A percentile compares a stretch with the other conserved stretches of the same genome.
These are phyloP conservation scores for Trichoderma atroviride DNA, from an alignment of 2,329 filamentous ascomycete genomes.

Conservation along the genomic window DNA sequence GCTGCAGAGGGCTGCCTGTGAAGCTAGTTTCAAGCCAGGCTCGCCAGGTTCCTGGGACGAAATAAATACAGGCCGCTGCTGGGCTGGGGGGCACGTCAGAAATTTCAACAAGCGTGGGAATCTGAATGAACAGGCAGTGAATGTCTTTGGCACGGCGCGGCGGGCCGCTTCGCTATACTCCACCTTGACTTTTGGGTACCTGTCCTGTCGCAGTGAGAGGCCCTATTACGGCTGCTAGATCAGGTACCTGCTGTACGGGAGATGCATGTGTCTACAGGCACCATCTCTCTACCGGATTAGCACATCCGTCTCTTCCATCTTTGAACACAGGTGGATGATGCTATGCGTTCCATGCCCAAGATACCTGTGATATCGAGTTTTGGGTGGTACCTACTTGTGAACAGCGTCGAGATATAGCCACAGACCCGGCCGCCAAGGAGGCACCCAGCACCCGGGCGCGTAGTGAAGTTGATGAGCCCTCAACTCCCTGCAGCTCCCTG, in stretches of 20 bases:
- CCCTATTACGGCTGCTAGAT: background rate
- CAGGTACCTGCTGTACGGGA: background rate
- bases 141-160: background rate
- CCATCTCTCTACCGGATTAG: background rate
- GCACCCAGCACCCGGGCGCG: background rate
- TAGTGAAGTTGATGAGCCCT: background rate
- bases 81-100: conserved; percentile 30
- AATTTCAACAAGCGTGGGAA: conserved; percentile 27
- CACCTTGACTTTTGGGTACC: background rate
- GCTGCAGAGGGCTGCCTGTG: conserved; percentile 27
- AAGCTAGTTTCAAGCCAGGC: conserved; percentile 18
- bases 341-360: background rate
- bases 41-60: conserved; percentile 8
- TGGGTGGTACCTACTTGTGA: too few species aligned
- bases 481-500: background rate
- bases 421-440: background rate
- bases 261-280: background rate
- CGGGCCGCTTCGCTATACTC: background rate
- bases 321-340: background rate
- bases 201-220: background rate
- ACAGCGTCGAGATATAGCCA: background rate
- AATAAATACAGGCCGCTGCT: conserved; percentile 28
- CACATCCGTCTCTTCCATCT: background rate
- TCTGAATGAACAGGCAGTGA: background rate
- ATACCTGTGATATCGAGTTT: background rate